These are phyloP conservation scores for Leishmania aethiopica DNA, from an alignment of 208 protist species.

Conservation along the genomic window DNA sequence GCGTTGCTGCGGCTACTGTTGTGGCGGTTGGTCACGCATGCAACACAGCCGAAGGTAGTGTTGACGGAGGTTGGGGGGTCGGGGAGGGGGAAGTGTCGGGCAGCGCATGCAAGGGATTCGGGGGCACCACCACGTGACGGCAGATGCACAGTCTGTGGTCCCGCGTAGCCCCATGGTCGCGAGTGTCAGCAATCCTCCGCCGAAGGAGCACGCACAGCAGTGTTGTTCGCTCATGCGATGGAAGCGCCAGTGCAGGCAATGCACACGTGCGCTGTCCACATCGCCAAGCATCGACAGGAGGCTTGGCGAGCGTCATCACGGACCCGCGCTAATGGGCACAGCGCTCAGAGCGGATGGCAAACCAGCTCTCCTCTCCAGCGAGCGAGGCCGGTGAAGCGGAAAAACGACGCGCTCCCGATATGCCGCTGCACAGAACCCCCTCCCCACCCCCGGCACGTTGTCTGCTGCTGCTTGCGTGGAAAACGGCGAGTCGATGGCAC, in stretches of 20 bases:
- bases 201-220: not conserved
- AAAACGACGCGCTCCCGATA: not conserved
- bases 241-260: not conserved
- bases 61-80: not conserved
- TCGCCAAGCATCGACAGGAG: not conserved
- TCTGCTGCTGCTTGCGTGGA: not conserved
- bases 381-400: not conserved
- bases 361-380: not conserved
- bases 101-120: not conserved
- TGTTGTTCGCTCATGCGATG: not conserved
- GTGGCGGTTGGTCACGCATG: not conserved
- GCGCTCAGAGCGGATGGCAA: not conserved
- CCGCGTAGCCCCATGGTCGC: not conserved
- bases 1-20: too few species aligned
- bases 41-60: not conserved
- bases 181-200: not conserved
- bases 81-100: not conserved
- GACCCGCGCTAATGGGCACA: not conserved
- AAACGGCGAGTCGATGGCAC: not conserved
- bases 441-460: not conserved
- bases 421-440: not conserved
- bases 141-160: not conserved
- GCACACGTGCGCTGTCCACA: not conserved
- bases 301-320: too few species aligned
- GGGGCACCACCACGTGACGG: not conserved